Percentiles rank a stretch among this genome's conserved stretches.
Conservation (phyloP, 306 rosid genomes). For the Elaeagnus macrophylla region DNA sequence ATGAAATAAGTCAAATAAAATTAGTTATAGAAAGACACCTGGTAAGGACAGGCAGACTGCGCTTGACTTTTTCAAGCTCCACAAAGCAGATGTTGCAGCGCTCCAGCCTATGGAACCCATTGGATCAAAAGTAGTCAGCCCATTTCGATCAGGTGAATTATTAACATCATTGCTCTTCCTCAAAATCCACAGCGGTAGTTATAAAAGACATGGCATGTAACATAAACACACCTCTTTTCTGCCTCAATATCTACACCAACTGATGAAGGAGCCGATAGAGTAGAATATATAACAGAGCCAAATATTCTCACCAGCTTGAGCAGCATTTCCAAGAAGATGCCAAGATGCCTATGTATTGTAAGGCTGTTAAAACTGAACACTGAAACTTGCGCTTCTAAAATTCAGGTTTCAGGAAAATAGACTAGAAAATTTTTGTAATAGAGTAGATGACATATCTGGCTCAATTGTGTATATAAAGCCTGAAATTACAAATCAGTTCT, state of each 20-base stretch:
- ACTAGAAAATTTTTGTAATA: too few relatives aligned
- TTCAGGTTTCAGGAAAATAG: too few relatives aligned
- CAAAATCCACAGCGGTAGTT: too few relatives aligned
- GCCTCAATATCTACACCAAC: conserved; percentile 98
- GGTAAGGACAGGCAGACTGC: conserved; percentile 48
- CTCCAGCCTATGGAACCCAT: conserved; percentile 57
- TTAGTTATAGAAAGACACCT: conserved; percentile 37
- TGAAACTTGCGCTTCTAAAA: background rate
- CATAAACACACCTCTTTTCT: conserved; percentile 59
- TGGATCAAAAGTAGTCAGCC: conserved; percentile 6
- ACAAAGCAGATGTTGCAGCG: conserved; percentile 85
- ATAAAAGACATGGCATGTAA: background rate
- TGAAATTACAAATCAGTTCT: too few relatives aligned
- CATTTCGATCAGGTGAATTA: conserved; percentile 2
- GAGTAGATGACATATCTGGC: too few relatives aligned
- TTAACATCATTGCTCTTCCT: background rate
- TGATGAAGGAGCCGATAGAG: conserved; percentile 58
- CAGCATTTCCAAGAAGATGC: conserved; percentile 74
- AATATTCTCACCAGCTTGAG: conserved; percentile 77
- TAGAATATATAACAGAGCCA: conserved; percentile 82
- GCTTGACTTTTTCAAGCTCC: conserved; percentile 86
- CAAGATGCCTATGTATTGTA: conserved; percentile 47
- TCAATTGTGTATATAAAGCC: too few relatives aligned
- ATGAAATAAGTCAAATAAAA: background rate
- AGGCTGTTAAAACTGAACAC: conserved; percentile 22